A percentile compares a stretch with the other conserved stretches of the same genome.
These are phyloP conservation scores for Arthrobotrys conoides DNA, from an alignment of 2,329 filamentous ascomycete species.

Conservation along the genomic window DNA sequence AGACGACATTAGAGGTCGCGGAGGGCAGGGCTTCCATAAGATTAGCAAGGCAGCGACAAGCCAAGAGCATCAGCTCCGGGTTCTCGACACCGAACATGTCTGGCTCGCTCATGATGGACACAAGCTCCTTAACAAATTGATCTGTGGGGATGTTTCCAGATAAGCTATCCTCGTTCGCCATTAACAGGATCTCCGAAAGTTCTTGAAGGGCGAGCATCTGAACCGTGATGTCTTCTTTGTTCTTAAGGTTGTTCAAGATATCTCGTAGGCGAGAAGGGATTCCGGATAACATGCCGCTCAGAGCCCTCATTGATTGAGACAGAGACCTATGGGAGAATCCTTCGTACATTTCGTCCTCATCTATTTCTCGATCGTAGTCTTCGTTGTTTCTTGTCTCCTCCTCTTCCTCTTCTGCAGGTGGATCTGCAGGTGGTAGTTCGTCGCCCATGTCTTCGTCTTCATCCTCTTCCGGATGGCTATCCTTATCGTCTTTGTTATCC, in stretches of 20 bases:
- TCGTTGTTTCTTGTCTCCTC: constrained; percentile 69
- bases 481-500: constrained; percentile 64
- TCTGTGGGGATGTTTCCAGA: constrained; percentile 96
- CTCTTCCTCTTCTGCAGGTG: constrained; percentile 65
- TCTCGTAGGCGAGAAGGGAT: constrained; percentile 84
- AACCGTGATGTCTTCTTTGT: constrained; percentile 86
- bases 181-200: constrained; percentile 89
- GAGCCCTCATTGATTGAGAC: constrained; percentile 83
- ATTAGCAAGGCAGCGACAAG: constrained; percentile 95
- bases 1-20: constrained; percentile 94
- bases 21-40: constrained; percentile 96
- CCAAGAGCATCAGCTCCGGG: constrained; percentile 95
- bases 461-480: constrained; percentile 50
- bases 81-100: constrained; percentile 91
- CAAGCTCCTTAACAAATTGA: constrained; percentile 93
- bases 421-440: constrained; percentile 65
- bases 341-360: constrained; percentile 78
- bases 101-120: constrained; percentile 85
- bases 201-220: constrained; percentile 95
- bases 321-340: constrained; percentile 75
- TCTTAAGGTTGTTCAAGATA: constrained; percentile 80
- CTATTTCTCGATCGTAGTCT: constrained; percentile 73
- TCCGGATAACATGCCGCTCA: constrained; percentile 93
- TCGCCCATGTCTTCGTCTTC: constrained; percentile 59
- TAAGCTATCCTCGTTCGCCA: constrained; percentile 96